These are phyloP conservation scores for Xerocomus potaroensis DNA, from an alignment of 768 basidiomycete species.

Conservation along the genomic window DNA sequence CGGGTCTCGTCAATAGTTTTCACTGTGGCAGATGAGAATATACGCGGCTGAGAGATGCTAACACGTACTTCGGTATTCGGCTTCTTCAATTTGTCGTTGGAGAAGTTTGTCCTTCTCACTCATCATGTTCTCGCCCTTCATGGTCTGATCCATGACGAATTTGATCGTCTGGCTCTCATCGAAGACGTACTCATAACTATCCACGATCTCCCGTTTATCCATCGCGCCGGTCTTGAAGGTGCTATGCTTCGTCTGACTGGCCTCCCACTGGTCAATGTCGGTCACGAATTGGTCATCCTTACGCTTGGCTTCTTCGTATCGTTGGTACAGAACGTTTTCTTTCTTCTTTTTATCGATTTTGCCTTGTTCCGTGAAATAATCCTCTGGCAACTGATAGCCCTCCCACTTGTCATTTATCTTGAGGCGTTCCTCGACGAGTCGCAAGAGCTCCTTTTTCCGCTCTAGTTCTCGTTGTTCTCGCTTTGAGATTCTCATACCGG, in stretches of 20 bases:
- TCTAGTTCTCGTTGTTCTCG: slow-evolving; percentile 79
- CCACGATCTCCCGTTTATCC: slow-evolving; percentile 79
- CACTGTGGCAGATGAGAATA: slow-evolving; percentile 41
- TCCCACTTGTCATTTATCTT: slow-evolving; percentile 95
- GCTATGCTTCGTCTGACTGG: slow-evolving; percentile 82
- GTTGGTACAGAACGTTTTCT: slow-evolving; percentile 84
- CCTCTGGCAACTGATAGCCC: slow-evolving; percentile 94
- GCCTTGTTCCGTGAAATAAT: slow-evolving; percentile 97
- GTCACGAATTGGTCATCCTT: slow-evolving; percentile 95
- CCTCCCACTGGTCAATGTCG: slow-evolving; percentile 98
- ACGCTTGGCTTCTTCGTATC: slow-evolving; percentile 90
- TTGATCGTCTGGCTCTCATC: slow-evolving; percentile 97
- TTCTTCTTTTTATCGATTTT: slow-evolving; percentile 98
- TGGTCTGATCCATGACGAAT: slow-evolving; percentile 82
- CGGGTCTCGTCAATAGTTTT: slow-evolving; percentile 90
- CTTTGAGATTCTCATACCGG: slow-evolving; percentile 87
- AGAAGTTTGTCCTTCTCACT: slow-evolving; percentile 82
- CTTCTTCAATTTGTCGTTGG: slow-evolving; percentile 85
- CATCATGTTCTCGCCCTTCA: slow-evolving; percentile 65
- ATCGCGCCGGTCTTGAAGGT: slow-evolving; percentile 88
- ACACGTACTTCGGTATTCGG: slow-evolving; percentile 77
- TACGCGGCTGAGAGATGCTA: background rate
- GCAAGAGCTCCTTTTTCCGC: slow-evolving; percentile 86
- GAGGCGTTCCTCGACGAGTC: slow-evolving; percentile 89
- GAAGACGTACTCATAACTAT: slow-evolving; percentile 96